Percentiles rank a stretch among this genome's conserved stretches.
These are phyloP conservation scores for Barnettozyma sucrosica DNA, from an alignment of 805 yeast species.

Conservation along the genomic window DNA sequence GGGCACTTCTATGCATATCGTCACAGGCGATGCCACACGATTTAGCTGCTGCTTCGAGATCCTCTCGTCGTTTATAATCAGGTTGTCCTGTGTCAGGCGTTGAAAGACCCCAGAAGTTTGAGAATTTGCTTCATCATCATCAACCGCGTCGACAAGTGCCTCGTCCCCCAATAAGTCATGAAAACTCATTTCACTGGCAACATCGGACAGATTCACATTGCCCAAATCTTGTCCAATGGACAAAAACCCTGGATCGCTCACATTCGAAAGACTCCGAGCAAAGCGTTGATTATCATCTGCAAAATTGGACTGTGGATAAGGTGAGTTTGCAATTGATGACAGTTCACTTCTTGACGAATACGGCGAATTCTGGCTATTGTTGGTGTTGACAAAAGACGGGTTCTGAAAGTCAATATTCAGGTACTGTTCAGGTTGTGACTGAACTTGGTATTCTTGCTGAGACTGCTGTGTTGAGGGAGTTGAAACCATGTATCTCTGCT, in stretches of 20 bases:
- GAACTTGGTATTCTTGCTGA: slow-evolving; percentile 1
- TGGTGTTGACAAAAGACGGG: slow-evolving; percentile 12
- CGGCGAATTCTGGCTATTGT: slow-evolving; percentile 5
- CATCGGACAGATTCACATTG: slow-evolving; percentile 6
- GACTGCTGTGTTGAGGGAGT: background rate
- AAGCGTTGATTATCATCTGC: slow-evolving; percentile 14
- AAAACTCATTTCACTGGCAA: slow-evolving; percentile 8
- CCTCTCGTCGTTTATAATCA: slow-evolving; percentile 9
- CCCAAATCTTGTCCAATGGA: slow-evolving; percentile 6
- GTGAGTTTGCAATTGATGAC: slow-evolving; percentile 23
- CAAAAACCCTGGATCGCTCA: background rate
- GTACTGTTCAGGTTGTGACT: slow-evolving; percentile 2
- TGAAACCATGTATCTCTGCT: background rate
- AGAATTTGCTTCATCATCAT: background rate
- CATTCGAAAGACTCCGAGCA: background rate
- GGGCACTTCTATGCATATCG: slow-evolving; percentile 27
- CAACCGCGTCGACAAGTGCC: background rate
- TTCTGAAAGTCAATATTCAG: slow-evolving; percentile 16
- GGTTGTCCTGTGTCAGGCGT: slow-evolving; percentile 20
- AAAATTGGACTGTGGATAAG: slow-evolving; percentile 18
- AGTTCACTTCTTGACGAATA: slow-evolving; percentile 18
- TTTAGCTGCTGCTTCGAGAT: slow-evolving; percentile 3
- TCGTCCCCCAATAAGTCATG: slow-evolving; percentile 4
- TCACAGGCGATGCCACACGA: slow-evolving; percentile 17
- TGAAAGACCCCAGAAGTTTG: background rate